A percentile compares a stretch with the other conserved stretches of the same genome.
Conservation (phyloP, 2,329 filamentous ascomycete species). For the Zymoseptoria crescenta region DNA sequence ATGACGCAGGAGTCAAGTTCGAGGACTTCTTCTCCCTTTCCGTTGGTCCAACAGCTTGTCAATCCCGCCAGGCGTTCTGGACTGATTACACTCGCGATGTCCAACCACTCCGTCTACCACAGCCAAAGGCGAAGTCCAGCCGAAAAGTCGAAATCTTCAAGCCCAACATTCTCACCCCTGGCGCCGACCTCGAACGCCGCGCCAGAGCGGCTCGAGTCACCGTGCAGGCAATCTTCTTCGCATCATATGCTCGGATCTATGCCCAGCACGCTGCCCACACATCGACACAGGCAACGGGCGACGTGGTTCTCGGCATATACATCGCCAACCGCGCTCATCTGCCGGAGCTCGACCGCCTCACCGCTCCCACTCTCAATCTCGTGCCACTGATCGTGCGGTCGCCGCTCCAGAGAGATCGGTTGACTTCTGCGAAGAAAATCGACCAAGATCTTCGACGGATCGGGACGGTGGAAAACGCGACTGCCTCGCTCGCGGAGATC, state of each 20-base stretch:
- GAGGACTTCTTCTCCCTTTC: slow-evolving; percentile 36
- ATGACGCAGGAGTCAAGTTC: slow-evolving; percentile 24
- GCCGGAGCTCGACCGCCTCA: slow-evolving; percentile 42
- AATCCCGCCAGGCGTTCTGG: slow-evolving; percentile 43
- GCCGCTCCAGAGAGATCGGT: slow-evolving; percentile 30
- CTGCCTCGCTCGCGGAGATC: slow-evolving; percentile 63
- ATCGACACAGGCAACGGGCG: slow-evolving; percentile 11
- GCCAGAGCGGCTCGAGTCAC: slow-evolving; percentile 52
- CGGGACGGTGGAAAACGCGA: slow-evolving; percentile 46
- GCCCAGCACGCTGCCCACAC: slow-evolving; percentile 19
- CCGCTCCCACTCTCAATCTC: slow-evolving; percentile 69
- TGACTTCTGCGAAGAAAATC: slow-evolving; percentile 51
- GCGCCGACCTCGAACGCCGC: slow-evolving; percentile 34
- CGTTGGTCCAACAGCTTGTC: background rate
- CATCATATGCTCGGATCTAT: slow-evolving; percentile 54
- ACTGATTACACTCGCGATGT: slow-evolving; percentile 36
- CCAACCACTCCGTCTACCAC: slow-evolving; percentile 11
- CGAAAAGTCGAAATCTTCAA: slow-evolving; percentile 39
- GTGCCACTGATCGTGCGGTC: slow-evolving; percentile 58
- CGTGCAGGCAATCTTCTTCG: slow-evolving; percentile 68
- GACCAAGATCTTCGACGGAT: slow-evolving; percentile 62
- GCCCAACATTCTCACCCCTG: slow-evolving; percentile 40
- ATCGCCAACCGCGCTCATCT: slow-evolving; percentile 64
- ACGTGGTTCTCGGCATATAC: slow-evolving; percentile 68
- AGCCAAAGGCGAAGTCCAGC: slow-evolving; percentile 13